A percentile compares a stretch with the other conserved stretches of the same genome.
These are phyloP conservation scores for Lodderomyces oxycetoniae DNA, from an alignment of 1,139 yeast species.

Conservation along the genomic window DNA sequence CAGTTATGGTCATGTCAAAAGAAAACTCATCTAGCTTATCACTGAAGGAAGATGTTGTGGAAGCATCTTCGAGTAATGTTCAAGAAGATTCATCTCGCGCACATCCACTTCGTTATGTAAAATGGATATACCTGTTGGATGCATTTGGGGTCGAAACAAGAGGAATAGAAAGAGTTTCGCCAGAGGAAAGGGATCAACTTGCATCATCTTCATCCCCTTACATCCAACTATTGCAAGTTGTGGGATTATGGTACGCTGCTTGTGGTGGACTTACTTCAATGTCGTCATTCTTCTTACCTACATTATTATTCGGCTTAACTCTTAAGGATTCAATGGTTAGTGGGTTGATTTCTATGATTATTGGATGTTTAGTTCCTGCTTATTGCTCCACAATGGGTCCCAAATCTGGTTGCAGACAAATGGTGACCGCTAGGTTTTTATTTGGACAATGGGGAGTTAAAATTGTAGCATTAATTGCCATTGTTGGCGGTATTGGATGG, in stretches of 20 bases:
- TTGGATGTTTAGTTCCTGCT: slow-evolving; percentile 75
- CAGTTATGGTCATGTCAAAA: too few species aligned
- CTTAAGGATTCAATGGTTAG: slow-evolving; percentile 56
- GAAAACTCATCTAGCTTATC: too few species aligned
- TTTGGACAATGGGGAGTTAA: slow-evolving; percentile 85
- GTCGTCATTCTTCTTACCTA: slow-evolving; percentile 75
- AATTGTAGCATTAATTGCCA: slow-evolving; percentile 61
- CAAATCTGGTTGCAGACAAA: slow-evolving; percentile 78
- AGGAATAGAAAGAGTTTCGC: slow-evolving; percentile 74
- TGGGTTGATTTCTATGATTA: slow-evolving; percentile 56
- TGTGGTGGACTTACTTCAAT: slow-evolving; percentile 81
- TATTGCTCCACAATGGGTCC: slow-evolving; percentile 86
- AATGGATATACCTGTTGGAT: slow-evolving; percentile 22
- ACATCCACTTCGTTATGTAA: too few species aligned
- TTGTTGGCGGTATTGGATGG: slow-evolving; percentile 83
- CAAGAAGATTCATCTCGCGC: too few species aligned
- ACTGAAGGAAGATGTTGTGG: too few species aligned
- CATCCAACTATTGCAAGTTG: slow-evolving; percentile 52
- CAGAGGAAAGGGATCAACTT: slow-evolving; percentile 50
- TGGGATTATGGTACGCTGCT: slow-evolving; percentile 82
- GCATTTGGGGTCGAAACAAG: slow-evolving; percentile 63
- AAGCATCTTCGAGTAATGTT: too few species aligned
- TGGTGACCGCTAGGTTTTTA: slow-evolving; percentile 73
- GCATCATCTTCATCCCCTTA: slow-evolving; percentile 34
- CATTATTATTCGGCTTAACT: slow-evolving; percentile 62